Conservation (phyloP, 768 basidiomycete species). For the Bullera alba region DNA sequence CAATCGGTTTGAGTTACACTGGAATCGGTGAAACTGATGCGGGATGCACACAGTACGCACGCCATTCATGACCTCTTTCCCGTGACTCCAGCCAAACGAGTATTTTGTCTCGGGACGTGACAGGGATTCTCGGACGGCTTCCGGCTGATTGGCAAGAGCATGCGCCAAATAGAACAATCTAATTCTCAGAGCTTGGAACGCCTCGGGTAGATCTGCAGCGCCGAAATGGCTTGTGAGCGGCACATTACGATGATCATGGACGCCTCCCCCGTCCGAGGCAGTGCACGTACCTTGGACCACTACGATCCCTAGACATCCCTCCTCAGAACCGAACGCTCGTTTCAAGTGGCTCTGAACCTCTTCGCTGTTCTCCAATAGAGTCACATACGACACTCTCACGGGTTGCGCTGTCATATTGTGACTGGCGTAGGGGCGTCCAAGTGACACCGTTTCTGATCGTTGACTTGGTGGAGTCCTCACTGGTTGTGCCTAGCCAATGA, state of each 20-base stretch:
- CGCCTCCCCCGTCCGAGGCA: not conserved
- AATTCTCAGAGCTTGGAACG: conserved; percentile 60
- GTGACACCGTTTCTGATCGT: too few species aligned
- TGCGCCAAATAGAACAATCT: conserved; percentile 68
- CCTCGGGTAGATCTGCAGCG: conserved; percentile 65
- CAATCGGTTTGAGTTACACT: not conserved
- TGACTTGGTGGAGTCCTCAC: too few species aligned
- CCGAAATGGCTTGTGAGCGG: not conserved
- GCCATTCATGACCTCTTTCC: conserved; percentile 98
- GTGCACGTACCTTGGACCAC: conserved; percentile 30
- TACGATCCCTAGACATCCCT: conserved; percentile 40
- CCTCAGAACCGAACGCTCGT: conserved; percentile 35
- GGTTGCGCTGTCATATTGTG: conserved; percentile 8
- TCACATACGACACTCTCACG: conserved; percentile 16
- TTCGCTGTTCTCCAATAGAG: conserved; percentile 10
- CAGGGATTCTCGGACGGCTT: conserved; percentile 63
- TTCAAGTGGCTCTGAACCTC: conserved; percentile 12
- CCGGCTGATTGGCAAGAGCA: conserved; percentile 66
- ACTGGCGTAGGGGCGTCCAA: not conserved
- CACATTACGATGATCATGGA: not conserved
- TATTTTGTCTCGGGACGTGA: conserved; percentile 66
- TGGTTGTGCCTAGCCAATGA: too few species aligned
- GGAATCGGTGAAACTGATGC: not conserved
- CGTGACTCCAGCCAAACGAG: conserved; percentile 98
- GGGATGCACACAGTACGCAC: too few species aligned